Base-by-base conservation (phyloP, 352 stramenopile species). In the Pythium grandisporangium region DNA sequence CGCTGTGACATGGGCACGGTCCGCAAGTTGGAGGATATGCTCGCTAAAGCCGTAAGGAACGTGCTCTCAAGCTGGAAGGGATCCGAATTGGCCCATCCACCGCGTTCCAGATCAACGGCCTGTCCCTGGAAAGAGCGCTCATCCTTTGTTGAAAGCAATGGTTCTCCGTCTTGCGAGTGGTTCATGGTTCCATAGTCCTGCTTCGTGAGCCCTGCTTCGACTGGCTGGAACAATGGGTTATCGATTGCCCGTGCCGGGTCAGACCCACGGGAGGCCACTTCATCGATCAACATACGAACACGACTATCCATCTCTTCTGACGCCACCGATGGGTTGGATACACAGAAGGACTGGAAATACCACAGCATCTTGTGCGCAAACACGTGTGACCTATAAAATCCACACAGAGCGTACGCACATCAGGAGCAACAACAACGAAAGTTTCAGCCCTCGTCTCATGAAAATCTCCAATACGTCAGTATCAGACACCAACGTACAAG, bases 291-390 rank as follows among this genome's bases (percentile, higher is more conserved):
- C 68, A 83, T 78, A 23, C 85, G 61, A 12, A 92, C 70, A 22
- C 72, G 70, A 44, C 74, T 60, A 13, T 53, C 53, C 39, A 66
- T 73, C 23, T 73, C 69, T 14, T 78, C 56, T 2, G 57, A 80
- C n/a, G 53, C 36, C 35, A 86, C 82, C 10, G 65, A 49, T 3
- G 70, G 62, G 30, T 80, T 89, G 25, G 63, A 45, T 8, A 86
- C 53, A 42, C 79, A 89, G 45, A 85, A 89, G 7, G 76, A 88
- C 52, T 82, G 61, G 38, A 92, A 49, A 33, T 88, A 92, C 79
- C 79, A 92, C 23, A 86, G 37, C 61, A 92, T 87, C 42, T 82
- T 81, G 56, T 92, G 76, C 6, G 79, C 79, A 39, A 92, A 89
- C 39, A 89, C 74, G 50, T 92, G 76, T 36, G 79, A 91, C 27